Conservation (phyloP, 2,329 filamentous ascomycete genomes). For the Hawksworthiomyces lignivorus region DNA sequence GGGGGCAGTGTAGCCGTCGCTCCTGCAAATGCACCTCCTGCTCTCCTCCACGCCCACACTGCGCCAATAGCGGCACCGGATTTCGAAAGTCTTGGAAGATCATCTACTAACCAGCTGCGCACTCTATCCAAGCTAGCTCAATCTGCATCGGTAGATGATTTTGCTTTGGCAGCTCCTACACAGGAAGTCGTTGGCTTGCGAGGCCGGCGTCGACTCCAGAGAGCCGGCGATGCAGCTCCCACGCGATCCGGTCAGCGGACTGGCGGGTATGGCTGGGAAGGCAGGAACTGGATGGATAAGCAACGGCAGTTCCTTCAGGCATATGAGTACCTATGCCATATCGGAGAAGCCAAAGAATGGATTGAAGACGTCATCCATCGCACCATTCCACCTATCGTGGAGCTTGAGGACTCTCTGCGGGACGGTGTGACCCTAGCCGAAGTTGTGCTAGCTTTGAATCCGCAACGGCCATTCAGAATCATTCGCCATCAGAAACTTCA, state of each 20-base stretch:
- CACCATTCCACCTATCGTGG: slow-evolving; percentile 82
- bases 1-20: slow-evolving; percentile 25
- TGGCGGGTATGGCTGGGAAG: slow-evolving; percentile 63
- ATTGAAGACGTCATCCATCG: slow-evolving; percentile 85
- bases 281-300: slow-evolving; percentile 97
- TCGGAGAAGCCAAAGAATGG: slow-evolving; percentile 98
- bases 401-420: slow-evolving; percentile 84
- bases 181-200: slow-evolving; percentile 85
- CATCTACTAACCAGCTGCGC: slow-evolving; percentile 81
- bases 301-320: slow-evolving; percentile 93
- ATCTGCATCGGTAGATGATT: slow-evolving; percentile 67
- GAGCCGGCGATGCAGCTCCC: slow-evolving; percentile 48
- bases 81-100: slow-evolving; percentile 74
- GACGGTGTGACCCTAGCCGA: slow-evolving; percentile 93
- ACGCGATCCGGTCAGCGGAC: slow-evolving; percentile 37
- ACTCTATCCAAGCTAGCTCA: slow-evolving; percentile 79
- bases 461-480: slow-evolving; percentile 67
- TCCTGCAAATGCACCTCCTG: slow-evolving; percentile 24
- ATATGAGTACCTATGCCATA: slow-evolving; percentile 97
- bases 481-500: slow-evolving; percentile 81
- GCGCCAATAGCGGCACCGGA: slow-evolving; percentile 59
- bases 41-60: slow-evolving; percentile 32
- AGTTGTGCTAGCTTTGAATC: slow-evolving; percentile 81
- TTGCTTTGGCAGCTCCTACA: slow-evolving; percentile 66
- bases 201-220: slow-evolving; percentile 75